Conservation (phyloP, 2,329 filamentous ascomycete genomes). For the Alternaria sp. region DNA sequence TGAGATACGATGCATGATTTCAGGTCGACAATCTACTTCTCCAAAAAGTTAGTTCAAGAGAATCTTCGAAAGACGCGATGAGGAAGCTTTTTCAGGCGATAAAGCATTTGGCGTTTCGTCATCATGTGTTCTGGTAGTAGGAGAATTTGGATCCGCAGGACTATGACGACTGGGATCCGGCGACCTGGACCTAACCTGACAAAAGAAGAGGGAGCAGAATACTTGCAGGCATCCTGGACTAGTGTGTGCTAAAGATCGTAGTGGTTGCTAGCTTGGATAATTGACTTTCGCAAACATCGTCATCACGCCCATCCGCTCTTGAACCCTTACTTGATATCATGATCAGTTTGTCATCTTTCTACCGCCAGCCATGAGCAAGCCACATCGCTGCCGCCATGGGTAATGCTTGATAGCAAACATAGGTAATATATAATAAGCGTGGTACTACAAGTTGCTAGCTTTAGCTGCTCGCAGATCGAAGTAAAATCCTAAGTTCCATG, state of each 20-base stretch:
- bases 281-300: no score
- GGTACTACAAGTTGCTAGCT: not conserved
- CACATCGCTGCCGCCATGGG: no score
- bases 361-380: no score
- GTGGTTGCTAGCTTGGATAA: no score
- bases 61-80: not conserved
- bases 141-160: no score
- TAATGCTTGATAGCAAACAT: not conserved
- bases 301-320: fast-evolving
- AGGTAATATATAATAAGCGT: not conserved
- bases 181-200: fast-evolving
- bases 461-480: not conserved
- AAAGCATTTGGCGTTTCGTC: no score
- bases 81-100: no score
- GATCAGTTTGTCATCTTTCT: no score
- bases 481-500: not conserved
- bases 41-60: not conserved
- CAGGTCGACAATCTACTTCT: not conserved
- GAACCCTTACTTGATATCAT: no score
- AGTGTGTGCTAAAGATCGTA: not conserved
- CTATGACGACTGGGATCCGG: no score
- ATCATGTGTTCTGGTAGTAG: no score
- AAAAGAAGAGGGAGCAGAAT: fast-evolving
- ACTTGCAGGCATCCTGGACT: no score
- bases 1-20: not conserved